Evolutionary conservation across 208 protist genomes (phyloP).

Genomic region (Trypanosoma caninum): DNA sequence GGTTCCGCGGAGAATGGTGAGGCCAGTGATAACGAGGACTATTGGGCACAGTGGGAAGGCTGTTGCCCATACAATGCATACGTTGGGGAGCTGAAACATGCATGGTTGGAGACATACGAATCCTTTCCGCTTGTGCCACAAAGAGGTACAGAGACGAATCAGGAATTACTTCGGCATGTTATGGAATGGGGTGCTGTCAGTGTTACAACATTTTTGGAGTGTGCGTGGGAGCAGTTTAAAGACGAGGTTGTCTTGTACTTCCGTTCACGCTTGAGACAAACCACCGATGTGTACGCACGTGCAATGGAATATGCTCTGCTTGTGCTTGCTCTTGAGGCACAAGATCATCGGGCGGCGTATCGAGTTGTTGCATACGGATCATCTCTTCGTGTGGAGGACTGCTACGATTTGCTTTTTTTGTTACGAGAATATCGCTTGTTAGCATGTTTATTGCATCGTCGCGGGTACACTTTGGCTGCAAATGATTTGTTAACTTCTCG

Average conservation of each 20-base stretch:
- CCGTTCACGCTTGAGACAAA: constrained; percentile 27
- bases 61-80: constrained; percentile 40
- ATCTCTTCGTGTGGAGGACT: constrained; percentile 50
- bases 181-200: constrained; percentile 29
- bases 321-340: constrained; percentile 58
- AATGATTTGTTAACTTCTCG: constrained; percentile 18
- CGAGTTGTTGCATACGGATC: constrained; percentile 28
- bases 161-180: constrained; percentile 30
- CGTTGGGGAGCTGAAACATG: constrained; percentile 29
- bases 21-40: constrained; percentile 1
- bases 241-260: constrained; percentile 42
- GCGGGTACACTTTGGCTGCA: constrained; percentile 30
- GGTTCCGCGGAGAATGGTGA: neutral
- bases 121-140: constrained; percentile 35
- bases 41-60: constrained; percentile 32
- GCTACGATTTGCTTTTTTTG: constrained; percentile 49
- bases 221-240: constrained; percentile 47
- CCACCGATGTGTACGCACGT: constrained; percentile 23
- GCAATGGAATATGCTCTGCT: constrained; percentile 67
- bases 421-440: constrained; percentile 65
- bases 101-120: constrained; percentile 47
- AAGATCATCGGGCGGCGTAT: constrained; percentile 56
- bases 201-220: constrained; percentile 33
- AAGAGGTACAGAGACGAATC: neutral
- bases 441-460: constrained; percentile 55